A percentile compares a stretch with the other conserved stretches of the same genome.
Conservation (phyloP, 768 basidiomycete genomes). For the Suillus hirtellus region DNA sequence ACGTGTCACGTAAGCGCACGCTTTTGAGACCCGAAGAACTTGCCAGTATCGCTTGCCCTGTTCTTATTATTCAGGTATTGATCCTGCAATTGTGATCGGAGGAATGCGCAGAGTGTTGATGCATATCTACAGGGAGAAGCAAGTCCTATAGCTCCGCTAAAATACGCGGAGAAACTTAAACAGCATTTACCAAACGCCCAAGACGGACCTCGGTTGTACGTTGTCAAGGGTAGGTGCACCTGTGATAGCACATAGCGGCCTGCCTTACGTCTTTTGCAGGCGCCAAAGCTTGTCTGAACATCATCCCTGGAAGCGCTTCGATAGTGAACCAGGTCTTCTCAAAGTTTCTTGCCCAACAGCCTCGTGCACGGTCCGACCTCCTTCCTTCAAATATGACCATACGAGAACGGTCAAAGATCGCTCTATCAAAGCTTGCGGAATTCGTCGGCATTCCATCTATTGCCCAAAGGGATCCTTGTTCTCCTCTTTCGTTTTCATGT, state of each 20-base stretch:
- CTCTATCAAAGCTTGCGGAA: slow-evolving; percentile 53
- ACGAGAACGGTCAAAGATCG: slow-evolving; percentile 53
- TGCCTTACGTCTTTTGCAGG: slow-evolving; percentile 37
- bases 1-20: slow-evolving; percentile 45
- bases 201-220: slow-evolving; percentile 52
- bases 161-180: slow-evolving; percentile 56
- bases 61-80: slow-evolving; percentile 66
- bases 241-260: background rate
- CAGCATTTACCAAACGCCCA: slow-evolving; percentile 48
- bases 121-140: slow-evolving; percentile 52
- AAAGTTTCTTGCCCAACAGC: slow-evolving; percentile 61
- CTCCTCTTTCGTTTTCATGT: slow-evolving; percentile 68
- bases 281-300: slow-evolving; percentile 52
- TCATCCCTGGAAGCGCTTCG: slow-evolving; percentile 56
- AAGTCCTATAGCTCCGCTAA: slow-evolving; percentile 52
- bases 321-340: slow-evolving; percentile 63
- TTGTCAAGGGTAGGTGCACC: slow-evolving; percentile 55
- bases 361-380: slow-evolving; percentile 51
- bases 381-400: slow-evolving; percentile 34
- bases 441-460: slow-evolving; percentile 48
- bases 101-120: slow-evolving; percentile 8
- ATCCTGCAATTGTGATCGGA: background rate
- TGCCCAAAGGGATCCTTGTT: slow-evolving; percentile 53
- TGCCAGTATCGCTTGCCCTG: slow-evolving; percentile 58
- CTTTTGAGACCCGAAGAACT: slow-evolving; percentile 49